These are phyloP conservation scores for Aspergillus ochraceoroseus DNA, from an alignment of 2,329 filamentous ascomycete genomes.

Conservation along the genomic window DNA sequence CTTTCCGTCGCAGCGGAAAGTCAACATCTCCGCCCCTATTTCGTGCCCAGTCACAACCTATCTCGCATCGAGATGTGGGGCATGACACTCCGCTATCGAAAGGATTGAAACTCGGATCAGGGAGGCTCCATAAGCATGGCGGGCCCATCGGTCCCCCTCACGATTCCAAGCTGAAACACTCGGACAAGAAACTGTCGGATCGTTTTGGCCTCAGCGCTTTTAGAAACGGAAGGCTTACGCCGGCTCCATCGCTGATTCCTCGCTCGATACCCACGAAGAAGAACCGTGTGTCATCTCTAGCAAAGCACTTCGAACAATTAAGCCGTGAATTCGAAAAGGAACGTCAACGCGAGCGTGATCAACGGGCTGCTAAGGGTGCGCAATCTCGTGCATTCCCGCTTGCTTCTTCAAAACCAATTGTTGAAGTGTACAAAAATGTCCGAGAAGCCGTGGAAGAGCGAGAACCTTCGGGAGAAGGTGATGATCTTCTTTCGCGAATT, in stretches of 20 bases:
- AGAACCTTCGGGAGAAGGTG: slow-evolving; percentile 59
- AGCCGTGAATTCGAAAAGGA: slow-evolving; percentile 96
- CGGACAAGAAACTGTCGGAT: slow-evolving; percentile 73
- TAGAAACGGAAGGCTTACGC: slow-evolving; percentile 52
- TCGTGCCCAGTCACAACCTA: slow-evolving; percentile 51
- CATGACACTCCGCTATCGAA: slow-evolving; percentile 21
- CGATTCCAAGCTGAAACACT: slow-evolving; percentile 36
- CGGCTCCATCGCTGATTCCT: slow-evolving; percentile 70
- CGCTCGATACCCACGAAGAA: slow-evolving; percentile 70
- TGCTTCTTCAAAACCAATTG: slow-evolving; percentile 88
- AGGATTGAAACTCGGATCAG: slow-evolving; percentile 23
- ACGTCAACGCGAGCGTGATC: slow-evolving; percentile 75
- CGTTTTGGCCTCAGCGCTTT: slow-evolving; percentile 62
- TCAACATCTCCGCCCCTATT: slow-evolving; percentile 46
- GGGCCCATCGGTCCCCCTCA: slow-evolving; percentile 23
- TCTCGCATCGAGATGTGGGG: slow-evolving; percentile 30
- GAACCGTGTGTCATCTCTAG: slow-evolving; percentile 81
- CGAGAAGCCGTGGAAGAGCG: slow-evolving; percentile 85
- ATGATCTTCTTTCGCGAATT: slow-evolving; percentile 40
- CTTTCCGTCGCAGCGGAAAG: slow-evolving; percentile 35
- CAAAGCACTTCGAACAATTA: slow-evolving; percentile 92
- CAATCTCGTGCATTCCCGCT: slow-evolving; percentile 79
- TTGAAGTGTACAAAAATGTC: slow-evolving; percentile 92
- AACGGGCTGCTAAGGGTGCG: slow-evolving; percentile 69
- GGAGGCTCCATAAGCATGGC: slow-evolving; percentile 22